Base-by-base conservation (phyloP, 352 stramenopile species). In the Thraustotheca clavata region DNA sequence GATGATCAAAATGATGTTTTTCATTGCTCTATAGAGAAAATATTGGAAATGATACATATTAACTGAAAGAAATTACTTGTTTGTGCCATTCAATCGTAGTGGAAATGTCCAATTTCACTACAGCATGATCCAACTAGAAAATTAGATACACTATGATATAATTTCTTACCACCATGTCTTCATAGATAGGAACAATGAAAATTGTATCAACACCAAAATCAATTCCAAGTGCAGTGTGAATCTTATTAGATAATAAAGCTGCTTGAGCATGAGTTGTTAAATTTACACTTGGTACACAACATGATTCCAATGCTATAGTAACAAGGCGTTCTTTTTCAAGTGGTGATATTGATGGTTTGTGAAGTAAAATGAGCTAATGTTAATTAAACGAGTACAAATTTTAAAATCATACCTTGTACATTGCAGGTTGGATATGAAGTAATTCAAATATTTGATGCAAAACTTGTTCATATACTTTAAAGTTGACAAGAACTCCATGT, bases 81-180 rank as follows among this genome's bases (percentile, higher is more conserved):
- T n/a, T n/a, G n/a, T n/a, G n/a, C n/a, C n/a, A n/a, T n/a, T n/a
- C n/a, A n/a, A n/a, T n/a, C n/a, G n/a, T n/a, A n/a, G n/a, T n/a
- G n/a, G n/a, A n/a, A n/a, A n/a, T n/a, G 22, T 9, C 20, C 26
- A 39, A 40, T 32, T 34, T 65, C 9, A 65, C 57, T 14, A 54
- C 26, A 22, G 57, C 57, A 39, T 65, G 57, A 9, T 65, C 36
- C 27, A 65, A 32, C 57, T 65, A 36, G 27, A 46, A 7, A 22
- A 14, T 50, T 27, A 6, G 1, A 5, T 16, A 49, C 9, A 20
- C 7, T 3, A 18, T 12, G 18, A 3, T 8, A 29, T 2, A 50
- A n/a, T n/a, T n/a, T n/a, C 36, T 27, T 39, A 65, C 57, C 7
- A 65, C 38, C 57, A 65, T 65, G 39, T 65, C 57, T 34, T 65